phyloP scores from a whole-genome alignment of 768 basidiomycete species.

The Sporobolomyces phaffii region DNA sequence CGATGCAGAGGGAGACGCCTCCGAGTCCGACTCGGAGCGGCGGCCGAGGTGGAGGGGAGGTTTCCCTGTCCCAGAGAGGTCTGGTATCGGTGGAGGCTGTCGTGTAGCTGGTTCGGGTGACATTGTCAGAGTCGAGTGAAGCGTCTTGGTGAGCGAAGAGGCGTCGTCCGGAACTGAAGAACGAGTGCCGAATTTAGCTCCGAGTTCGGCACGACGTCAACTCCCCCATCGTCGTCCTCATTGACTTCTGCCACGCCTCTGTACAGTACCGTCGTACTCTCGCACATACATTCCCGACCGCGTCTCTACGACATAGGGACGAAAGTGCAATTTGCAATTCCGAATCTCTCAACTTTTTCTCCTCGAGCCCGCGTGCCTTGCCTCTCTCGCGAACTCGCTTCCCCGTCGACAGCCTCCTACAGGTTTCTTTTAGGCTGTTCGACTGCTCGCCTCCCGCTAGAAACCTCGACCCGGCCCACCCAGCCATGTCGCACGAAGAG shows the following conservation, averaged over 20 bases:
- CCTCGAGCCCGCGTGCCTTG: too few relatives aligned
- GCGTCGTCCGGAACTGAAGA: too few relatives aligned
- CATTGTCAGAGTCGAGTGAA: too few relatives aligned
- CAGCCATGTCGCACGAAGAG: neutral
- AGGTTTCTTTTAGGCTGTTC: constrained; percentile 18
- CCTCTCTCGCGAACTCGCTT: neutral
- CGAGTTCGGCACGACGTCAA: too few relatives aligned
- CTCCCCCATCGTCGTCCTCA: too few relatives aligned
- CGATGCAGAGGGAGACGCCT: neutral
- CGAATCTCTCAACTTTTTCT: neutral
- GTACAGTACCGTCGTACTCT: too few relatives aligned
- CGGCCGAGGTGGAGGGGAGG: neutral
- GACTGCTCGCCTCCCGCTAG: neutral
- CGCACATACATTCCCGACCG: too few relatives aligned
- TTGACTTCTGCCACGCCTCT: too few relatives aligned
- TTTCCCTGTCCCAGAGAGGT: neutral
- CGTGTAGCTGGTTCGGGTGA: too few relatives aligned
- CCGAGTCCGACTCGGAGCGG: neutral
- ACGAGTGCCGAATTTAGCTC: too few relatives aligned
- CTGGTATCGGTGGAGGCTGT: neutral
- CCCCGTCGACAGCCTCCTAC: constrained; percentile 11
- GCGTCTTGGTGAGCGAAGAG: too few relatives aligned
- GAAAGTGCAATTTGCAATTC: neutral
- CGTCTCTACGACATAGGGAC: too few relatives aligned
- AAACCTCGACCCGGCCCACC: neutral